These are phyloP conservation scores for Plasmodiophora brassicae DNA, from an alignment of 208 protist genomes.

Conservation along the genomic window DNA sequence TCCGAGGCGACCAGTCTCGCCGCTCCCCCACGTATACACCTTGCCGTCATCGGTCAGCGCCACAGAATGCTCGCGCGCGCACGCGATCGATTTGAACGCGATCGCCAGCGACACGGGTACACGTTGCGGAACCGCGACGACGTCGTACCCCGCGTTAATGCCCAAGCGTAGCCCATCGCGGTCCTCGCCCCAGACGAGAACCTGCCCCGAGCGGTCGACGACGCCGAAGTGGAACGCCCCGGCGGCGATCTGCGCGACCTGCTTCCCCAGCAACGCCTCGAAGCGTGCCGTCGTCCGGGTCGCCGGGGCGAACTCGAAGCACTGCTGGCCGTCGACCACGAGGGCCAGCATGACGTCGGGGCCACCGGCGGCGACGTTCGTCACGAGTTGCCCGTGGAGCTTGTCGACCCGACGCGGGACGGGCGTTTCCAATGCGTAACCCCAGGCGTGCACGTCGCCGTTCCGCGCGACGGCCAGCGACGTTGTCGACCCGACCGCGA, in stretches of 20 bases:
- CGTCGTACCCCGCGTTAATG: too few species aligned
- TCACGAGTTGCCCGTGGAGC: not conserved
- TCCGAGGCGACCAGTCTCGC: not conserved
- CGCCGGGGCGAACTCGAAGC: too few species aligned
- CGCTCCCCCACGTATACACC: not conserved
- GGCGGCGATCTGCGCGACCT: not conserved
- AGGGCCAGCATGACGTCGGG: too few species aligned
- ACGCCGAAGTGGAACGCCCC: too few species aligned
- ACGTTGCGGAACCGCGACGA: too few species aligned
- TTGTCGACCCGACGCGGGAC: not conserved
- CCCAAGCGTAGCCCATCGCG: too few species aligned
- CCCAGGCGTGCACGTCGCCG: not conserved
- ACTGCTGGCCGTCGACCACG: too few species aligned
- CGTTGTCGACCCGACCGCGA: not conserved
- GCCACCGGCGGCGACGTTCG: too few species aligned
- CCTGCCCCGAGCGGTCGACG: not conserved
- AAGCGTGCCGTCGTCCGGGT: not conserved
- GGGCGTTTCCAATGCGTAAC: not conserved
- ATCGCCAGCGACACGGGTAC: too few species aligned
- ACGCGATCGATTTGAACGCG: too few species aligned
- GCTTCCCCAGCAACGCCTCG: not conserved
- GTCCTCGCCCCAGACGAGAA: conserved; percentile 1
- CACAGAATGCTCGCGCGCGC: not conserved
- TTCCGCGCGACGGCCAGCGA: not conserved
- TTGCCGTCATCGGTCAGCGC: not conserved